These are phyloP conservation scores for Quercus phellos DNA, from an alignment of 331 rosid genomes.

Conservation along the genomic window DNA sequence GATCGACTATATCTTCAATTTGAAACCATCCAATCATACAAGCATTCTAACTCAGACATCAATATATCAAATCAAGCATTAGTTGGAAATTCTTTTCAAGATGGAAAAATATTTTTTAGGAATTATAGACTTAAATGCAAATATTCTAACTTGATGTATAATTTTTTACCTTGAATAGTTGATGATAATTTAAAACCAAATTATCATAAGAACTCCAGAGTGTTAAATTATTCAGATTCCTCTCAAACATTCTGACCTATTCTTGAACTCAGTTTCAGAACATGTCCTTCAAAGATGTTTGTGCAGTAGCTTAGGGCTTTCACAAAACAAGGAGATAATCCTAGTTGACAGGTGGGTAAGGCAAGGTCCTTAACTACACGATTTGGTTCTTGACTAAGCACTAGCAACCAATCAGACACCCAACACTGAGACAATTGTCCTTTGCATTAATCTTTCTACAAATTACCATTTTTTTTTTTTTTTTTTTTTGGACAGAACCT, in stretches of 20 bases:
- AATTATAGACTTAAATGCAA: background rate
- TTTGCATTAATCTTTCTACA: too few relatives aligned
- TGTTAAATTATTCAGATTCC: background rate
- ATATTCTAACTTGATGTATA: too few relatives aligned
- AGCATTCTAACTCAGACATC: background rate
- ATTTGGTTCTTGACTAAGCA: background rate
- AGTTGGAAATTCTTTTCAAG: background rate
- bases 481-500: too few relatives aligned
- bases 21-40: constrained; percentile 6
- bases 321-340: background rate
- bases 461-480: too few relatives aligned
- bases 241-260: background rate
- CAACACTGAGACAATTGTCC: too few relatives aligned
- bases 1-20: background rate
- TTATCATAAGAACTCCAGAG: background rate
- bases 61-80: background rate
- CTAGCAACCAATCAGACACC: background rate
- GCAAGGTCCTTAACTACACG: background rate
- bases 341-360: background rate
- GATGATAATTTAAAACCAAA: background rate
- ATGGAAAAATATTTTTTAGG: background rate
- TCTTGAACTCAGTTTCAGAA: background rate
- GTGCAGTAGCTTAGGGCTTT: background rate
- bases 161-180: too few relatives aligned
- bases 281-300: background rate